A percentile compares a stretch with the other conserved stretches of the same genome.
Conservation (phyloP, 208 protist species). For the Entamoeba moshkovskii region DNA sequence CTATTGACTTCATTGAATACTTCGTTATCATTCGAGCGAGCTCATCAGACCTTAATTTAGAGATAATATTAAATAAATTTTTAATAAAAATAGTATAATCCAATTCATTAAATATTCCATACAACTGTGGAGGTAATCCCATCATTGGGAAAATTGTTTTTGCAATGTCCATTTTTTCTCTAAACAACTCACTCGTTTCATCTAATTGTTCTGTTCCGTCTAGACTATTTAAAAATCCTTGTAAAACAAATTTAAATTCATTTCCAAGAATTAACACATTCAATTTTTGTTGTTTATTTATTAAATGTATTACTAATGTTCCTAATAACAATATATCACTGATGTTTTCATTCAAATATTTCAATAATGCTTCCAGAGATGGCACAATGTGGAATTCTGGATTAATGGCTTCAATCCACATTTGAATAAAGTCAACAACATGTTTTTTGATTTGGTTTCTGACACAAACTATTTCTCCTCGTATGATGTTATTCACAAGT, state of each 20-base stretch:
- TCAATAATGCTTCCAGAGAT: neutral
- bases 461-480: neutral
- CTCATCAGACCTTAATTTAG: neutral
- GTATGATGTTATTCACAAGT: neutral
- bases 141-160: neutral
- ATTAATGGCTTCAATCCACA: neutral
- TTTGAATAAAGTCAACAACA: neutral
- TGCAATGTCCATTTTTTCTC: neutral
- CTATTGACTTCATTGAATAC: neutral
- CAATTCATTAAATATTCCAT: neutral
- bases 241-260: neutral
- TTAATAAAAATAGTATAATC: neutral
- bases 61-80: neutral
- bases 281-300: neutral
- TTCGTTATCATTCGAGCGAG: neutral
- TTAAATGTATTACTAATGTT: neutral
- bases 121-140: neutral
- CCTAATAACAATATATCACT: neutral
- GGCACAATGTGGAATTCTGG: neutral
- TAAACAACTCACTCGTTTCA: neutral
- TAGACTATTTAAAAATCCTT: neutral
- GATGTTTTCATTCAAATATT: neutral
- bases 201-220: neutral
- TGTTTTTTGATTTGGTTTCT: neutral
- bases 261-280: neutral